A percentile compares a stretch with the other conserved stretches of the same genome.
These are phyloP conservation scores for Chenopodium album DNA, from an alignment of 148 eudicot species.

Conservation along the genomic window DNA sequence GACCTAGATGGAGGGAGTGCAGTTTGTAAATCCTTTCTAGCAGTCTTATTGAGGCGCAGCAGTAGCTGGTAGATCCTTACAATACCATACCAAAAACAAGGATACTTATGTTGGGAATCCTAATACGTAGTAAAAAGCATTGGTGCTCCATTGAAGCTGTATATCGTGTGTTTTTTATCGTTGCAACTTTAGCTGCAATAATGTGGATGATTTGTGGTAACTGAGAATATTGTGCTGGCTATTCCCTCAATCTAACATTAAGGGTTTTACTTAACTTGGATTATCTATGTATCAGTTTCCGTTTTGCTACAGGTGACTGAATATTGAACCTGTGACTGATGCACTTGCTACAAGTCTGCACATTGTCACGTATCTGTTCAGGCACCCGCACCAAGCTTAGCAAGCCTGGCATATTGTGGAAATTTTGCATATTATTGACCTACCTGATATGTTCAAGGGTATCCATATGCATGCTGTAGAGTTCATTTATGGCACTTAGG, in stretches of 20 bases:
- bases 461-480: no score
- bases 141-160: no score
- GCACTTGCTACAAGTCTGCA: not conserved
- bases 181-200: no score
- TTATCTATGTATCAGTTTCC: not conserved
- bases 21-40: not conserved
- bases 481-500: not conserved
- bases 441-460: not conserved
- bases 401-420: not conserved
- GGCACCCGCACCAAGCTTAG: not conserved
- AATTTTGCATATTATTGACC: not conserved
- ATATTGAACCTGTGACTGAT: not conserved
- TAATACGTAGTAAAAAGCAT: no score
- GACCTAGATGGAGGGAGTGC: not conserved
- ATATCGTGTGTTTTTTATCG: no score
- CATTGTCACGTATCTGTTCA: not conserved
- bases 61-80: not conserved
- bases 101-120: not conserved
- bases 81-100: not conserved
- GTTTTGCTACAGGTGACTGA: not conserved
- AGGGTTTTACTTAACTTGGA: not conserved
- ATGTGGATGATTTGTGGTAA: no score
- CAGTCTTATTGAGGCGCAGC: not conserved
- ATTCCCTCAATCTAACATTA: no score
- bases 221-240: no score